Evolutionary conservation across 2,329 filamentous ascomycete genomes (phyloP).

Genomic region (Nemania abortiva): DNA sequence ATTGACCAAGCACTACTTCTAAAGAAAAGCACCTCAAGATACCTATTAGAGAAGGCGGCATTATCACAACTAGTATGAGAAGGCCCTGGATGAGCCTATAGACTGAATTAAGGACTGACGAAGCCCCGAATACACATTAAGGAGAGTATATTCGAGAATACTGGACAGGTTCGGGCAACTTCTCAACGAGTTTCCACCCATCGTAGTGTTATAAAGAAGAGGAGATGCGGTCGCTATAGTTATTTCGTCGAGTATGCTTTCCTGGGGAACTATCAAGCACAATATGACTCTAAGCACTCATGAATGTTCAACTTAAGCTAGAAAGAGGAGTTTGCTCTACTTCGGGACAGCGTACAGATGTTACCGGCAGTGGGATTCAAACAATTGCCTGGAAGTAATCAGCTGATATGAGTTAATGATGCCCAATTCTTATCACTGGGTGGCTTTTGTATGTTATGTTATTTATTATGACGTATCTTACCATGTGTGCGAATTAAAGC

Average conservation of each 20-base stretch:
- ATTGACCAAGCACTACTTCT: not conserved
- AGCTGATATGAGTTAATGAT: not conserved
- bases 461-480: constrained; percentile 1
- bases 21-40: constrained; percentile 6
- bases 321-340: not conserved
- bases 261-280: not conserved
- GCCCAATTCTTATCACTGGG: not conserved
- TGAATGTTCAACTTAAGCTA: constrained; percentile 4
- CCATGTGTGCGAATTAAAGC: not conserved
- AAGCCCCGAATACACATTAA: too few relatives aligned
- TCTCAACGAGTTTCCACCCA: not conserved
- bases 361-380: constrained; percentile 4
- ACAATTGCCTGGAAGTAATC: not conserved
- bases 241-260: constrained; percentile 8
- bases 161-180: too few relatives aligned
- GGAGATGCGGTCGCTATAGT: not conserved
- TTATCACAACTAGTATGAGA: constrained; percentile 1
- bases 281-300: not conserved
- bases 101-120: too few relatives aligned
- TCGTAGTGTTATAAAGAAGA: constrained; percentile 10
- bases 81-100: too few relatives aligned
- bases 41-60: not conserved
- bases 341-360: not conserved
- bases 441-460: constrained; percentile 2
- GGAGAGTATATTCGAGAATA: too few relatives aligned